A percentile compares a stretch with the other conserved stretches of the same genome.
Evolutionary conservation across 257 asterid genomes (phyloP).

Genomic region (Sherardia arvensis): DNA sequence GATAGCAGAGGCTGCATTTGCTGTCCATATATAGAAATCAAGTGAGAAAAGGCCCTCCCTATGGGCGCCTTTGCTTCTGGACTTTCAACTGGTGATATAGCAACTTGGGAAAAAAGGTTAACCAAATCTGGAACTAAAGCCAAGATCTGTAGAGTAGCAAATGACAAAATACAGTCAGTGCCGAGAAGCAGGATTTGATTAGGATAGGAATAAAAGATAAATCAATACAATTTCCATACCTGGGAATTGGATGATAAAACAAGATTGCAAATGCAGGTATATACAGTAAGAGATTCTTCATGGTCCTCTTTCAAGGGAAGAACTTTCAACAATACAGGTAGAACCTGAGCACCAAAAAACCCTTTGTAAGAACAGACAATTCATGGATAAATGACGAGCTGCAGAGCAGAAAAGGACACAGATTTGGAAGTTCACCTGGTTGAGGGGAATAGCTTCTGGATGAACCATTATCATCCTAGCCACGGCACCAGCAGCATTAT

Average conservation of each 20-base stretch:
- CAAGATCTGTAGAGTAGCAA: constrained; percentile 47
- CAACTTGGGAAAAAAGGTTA: constrained; percentile 82
- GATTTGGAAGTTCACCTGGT: constrained; percentile 49
- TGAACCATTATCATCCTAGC: constrained; percentile 93
- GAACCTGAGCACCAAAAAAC: constrained; percentile 45
- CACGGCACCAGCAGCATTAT: constrained; percentile 99
- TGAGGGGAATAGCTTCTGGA: constrained; percentile 73
- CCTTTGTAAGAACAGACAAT: constrained; percentile 9
- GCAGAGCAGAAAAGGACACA: constrained; percentile 2
- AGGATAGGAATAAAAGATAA: constrained; percentile 5
- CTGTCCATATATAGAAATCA: constrained; percentile 70
- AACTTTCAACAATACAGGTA: constrained; percentile 79
- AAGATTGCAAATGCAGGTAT: constrained; percentile 77
- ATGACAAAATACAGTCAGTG: background rate
- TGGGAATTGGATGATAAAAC: constrained; percentile 83
- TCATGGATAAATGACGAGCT: constrained; percentile 10
- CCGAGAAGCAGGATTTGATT: background rate
- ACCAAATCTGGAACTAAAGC: constrained; percentile 73
- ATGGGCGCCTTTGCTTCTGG: constrained; percentile 73
- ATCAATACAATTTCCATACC: constrained; percentile 29
- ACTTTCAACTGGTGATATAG: constrained; percentile 68
- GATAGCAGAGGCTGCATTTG: constrained; percentile 91
- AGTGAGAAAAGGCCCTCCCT: constrained; percentile 92
- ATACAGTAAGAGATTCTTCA: constrained; percentile 79
- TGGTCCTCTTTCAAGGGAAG: constrained; percentile 94